These are phyloP conservation scores for Quercus bicolor DNA, from an alignment of 306 rosid genomes.

Conservation along the genomic window DNA sequence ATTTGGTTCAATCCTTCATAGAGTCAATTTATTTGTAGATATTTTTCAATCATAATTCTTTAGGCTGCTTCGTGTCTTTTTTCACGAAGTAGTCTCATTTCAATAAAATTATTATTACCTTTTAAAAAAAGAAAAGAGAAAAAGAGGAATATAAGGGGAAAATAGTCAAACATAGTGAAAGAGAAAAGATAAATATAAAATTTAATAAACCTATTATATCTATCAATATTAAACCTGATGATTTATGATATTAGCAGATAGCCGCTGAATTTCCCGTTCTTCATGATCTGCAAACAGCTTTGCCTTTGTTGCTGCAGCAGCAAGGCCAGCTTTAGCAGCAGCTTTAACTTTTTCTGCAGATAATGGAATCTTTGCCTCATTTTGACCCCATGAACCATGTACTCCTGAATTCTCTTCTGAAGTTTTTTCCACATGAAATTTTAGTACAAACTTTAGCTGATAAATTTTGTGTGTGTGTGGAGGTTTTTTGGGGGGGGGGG, in stretches of 20 bases:
- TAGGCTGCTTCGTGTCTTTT: too few relatives aligned
- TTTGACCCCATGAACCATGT: conserved; percentile 51
- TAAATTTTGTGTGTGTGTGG: neutral
- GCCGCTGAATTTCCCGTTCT: conserved; percentile 99
- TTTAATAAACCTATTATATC: neutral
- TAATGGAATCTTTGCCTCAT: conserved; percentile 57
- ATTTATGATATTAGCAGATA: conserved; percentile 85
- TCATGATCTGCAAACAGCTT: conserved; percentile 96
- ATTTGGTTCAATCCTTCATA: too few relatives aligned
- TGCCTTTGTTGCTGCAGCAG: conserved; percentile 97
- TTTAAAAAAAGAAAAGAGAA: too few relatives aligned
- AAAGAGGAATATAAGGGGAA: conserved; percentile 1
- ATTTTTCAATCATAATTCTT: too few relatives aligned
- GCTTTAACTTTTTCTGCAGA: conserved; percentile 73
- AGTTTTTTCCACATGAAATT: conserved; percentile 19
- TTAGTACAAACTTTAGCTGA: neutral
- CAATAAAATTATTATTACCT: too few relatives aligned
- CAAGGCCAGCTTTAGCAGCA: conserved; percentile 91
- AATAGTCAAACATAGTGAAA: conserved; percentile 9
- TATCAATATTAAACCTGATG: conserved; percentile 69
- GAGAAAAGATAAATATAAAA: neutral
- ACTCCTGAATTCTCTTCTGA: conserved; percentile 63
- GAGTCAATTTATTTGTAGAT: too few relatives aligned
- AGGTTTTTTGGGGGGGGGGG: too few relatives aligned
- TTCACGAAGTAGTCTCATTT: too few relatives aligned